Evolutionary conservation across 768 basidiomycete genomes (phyloP), one percentile per base, ranked within the genome.

Genomic region (Tricholomella constricta): DNA sequence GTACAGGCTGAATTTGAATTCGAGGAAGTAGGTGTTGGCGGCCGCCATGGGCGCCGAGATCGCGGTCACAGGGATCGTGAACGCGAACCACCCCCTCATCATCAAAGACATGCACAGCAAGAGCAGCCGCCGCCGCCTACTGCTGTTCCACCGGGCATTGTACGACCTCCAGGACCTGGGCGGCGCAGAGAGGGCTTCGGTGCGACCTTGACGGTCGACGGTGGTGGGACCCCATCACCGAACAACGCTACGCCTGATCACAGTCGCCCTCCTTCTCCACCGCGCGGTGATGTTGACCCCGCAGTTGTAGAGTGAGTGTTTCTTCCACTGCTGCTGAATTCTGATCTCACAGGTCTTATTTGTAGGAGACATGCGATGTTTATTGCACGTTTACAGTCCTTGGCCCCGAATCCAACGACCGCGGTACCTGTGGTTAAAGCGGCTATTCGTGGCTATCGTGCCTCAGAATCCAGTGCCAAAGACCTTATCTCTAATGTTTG

Each of bases 401-500:
- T 88, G 19, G 79, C 85, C 1, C 67, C 79, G 4, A 84, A 88
- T 52, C 79, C 86, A 0, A 70, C 71, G 6, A 79, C 72, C 7
- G 86, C 87, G 0, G 69, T 82, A 2, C 72, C 85, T 12, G 85
- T 83, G 1, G 79, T 89, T 23, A 86, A 83, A 61, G 82, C 89
- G 12, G 86, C 92, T 23, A 81, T 91, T 29, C 86, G 91, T 9
- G 83, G 88, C 25, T 99, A 88, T 71, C 80, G 83, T 22, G 68
- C 78, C 2, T 84, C 84, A 36, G 95, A 99, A 65, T 82, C 84
- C 8, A 83, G 81, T 35, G 89, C 94, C 2, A 78, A 85, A 3
- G 96, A 96, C 68, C 77, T 98, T 56, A 86, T 98, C 45, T 86
- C 86, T 35, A 95, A 91, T 0, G 76, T 95, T n/a, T 96, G 86